A percentile compares a stretch with the other conserved stretches of the same genome.
These are phyloP conservation scores for Chlorella variabilis DNA, from an alignment of 163 green algal species.

Conservation along the genomic window DNA sequence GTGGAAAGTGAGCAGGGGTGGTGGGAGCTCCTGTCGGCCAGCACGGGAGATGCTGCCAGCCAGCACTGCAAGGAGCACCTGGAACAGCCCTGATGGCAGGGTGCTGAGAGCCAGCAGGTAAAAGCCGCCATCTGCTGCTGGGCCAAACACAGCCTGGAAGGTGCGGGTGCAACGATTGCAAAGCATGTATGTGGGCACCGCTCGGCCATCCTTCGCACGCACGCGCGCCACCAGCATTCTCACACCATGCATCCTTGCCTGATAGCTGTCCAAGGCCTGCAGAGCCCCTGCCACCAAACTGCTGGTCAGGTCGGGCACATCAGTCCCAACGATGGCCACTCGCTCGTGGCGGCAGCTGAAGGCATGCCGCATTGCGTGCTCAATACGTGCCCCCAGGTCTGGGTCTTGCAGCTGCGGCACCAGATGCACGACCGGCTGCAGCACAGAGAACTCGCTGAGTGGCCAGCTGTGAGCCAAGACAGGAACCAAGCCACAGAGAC, in stretches of 20 bases:
- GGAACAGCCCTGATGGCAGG: conserved; percentile 45
- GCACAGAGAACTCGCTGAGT: background rate
- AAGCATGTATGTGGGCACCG: no score
- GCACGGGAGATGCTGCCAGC: no score
- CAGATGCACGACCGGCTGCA: conserved; percentile 17
- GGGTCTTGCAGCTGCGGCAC: conserved; percentile 44
- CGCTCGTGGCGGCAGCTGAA: conserved; percentile 20
- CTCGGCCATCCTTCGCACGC: background rate
- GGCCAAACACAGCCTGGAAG: conserved; percentile 63
- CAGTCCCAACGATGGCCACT: conserved; percentile 71
- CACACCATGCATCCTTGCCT: conserved; percentile 33
- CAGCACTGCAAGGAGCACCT: background rate
- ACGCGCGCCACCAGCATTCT: background rate
- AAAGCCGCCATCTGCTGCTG: conserved; percentile 75
- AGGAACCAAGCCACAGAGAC: no score
- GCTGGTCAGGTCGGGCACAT: conserved; percentile 70
- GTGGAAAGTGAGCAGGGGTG: background rate
- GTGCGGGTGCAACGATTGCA: background rate
- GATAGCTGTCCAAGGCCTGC: conserved; percentile 44
- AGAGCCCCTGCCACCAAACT: conserved; percentile 53
- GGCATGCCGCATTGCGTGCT: conserved; percentile 43
- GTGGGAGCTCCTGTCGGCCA: background rate
- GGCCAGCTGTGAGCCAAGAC: no score
- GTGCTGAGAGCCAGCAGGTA: conserved; percentile 67
- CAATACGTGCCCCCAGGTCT: conserved; percentile 63